Conservation (phyloP, 192 early-diverging fungal species). For the Linnemannia hyalina region DNA sequence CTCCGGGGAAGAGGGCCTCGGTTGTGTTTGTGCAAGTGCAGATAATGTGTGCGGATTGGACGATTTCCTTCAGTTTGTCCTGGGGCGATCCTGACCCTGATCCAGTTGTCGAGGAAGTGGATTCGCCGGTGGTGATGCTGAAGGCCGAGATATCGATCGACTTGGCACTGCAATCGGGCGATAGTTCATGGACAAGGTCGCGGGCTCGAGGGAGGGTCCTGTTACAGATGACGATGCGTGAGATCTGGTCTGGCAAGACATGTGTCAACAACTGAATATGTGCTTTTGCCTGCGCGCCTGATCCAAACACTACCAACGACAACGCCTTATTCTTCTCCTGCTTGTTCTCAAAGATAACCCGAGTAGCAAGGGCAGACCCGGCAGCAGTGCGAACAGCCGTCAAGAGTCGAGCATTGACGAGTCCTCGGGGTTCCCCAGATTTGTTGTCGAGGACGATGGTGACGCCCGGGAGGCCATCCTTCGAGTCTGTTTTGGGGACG, state of each 20-base stretch:
- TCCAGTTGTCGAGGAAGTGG: background rate
- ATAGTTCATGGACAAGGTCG: slow-evolving; percentile 38
- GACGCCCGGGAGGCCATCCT: slow-evolving; percentile 59
- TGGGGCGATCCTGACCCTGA: background rate
- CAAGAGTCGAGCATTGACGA: slow-evolving; percentile 62
- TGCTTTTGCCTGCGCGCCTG: slow-evolving; percentile 64
- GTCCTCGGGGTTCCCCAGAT: slow-evolving; percentile 57
- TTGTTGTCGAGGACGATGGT: slow-evolving; percentile 60
- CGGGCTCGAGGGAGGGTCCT: slow-evolving; percentile 51
- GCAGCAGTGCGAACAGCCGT: slow-evolving; percentile 68
- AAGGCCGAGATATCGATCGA: slow-evolving; percentile 20
- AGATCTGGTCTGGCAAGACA: slow-evolving; percentile 52
- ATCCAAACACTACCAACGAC: slow-evolving; percentile 63
- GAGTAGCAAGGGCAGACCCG: slow-evolving; percentile 64
- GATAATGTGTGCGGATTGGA: slow-evolving; percentile 61
- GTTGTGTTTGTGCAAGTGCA: slow-evolving; percentile 67
- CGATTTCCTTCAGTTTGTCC: slow-evolving; percentile 33
- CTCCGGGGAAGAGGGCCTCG: slow-evolving; percentile 57
- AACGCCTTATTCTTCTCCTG: background rate
- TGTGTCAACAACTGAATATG: slow-evolving; percentile 64
- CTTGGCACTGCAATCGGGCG: slow-evolving; percentile 13
- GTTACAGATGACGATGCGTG: slow-evolving; percentile 60
- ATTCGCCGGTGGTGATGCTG: slow-evolving; percentile 48
- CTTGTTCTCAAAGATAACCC: slow-evolving; percentile 30
- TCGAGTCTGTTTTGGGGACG: slow-evolving; percentile 57